Percentiles rank a stretch among this genome's conserved stretches.
Evolutionary conservation across 2,329 filamentous ascomycete genomes (phyloP).

Genomic region (Aspergillus sp.): DNA sequence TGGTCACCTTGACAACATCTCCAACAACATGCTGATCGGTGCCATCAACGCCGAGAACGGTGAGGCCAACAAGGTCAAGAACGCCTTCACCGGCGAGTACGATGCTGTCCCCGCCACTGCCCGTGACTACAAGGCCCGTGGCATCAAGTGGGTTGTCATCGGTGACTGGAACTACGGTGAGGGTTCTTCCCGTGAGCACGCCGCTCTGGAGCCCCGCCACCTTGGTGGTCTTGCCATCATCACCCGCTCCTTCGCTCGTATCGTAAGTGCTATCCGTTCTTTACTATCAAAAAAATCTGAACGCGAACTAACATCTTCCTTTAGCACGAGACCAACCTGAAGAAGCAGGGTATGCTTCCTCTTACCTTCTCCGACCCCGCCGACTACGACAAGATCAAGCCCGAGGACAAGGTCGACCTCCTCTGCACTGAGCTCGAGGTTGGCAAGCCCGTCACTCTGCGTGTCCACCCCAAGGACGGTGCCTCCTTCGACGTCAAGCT

Average conservation of each 20-base stretch:
- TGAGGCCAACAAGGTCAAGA: slow-evolving; percentile 97
- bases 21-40: slow-evolving; percentile 99
- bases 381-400: slow-evolving; percentile 96
- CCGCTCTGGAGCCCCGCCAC: slow-evolving; percentile 95
- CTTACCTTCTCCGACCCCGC: slow-evolving; percentile 91
- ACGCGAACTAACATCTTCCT: slow-evolving; percentile 18
- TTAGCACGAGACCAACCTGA: slow-evolving; percentile 97
- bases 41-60: slow-evolving; percentile 94
- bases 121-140: slow-evolving; percentile 97
- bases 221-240: slow-evolving; percentile 97
- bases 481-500: slow-evolving; percentile 78
- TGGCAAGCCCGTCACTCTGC: slow-evolving; percentile 88
- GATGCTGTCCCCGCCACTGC: slow-evolving; percentile 90
- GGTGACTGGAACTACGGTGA: slow-evolving; percentile 99
- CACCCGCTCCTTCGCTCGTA: slow-evolving; percentile 93
- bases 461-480: slow-evolving; percentile 88
- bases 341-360: slow-evolving; percentile 99
- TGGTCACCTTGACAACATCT: slow-evolving; percentile 98
- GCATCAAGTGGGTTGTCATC: slow-evolving; percentile 93
- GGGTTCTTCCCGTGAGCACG: slow-evolving; percentile 96
- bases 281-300: neutral
- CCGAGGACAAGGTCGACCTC: slow-evolving; percentile 89
- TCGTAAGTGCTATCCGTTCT: slow-evolving; percentile 51
- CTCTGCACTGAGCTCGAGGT: slow-evolving; percentile 85
- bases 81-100: slow-evolving; percentile 79